Conservation (phyloP, 2,329 filamentous ascomycete genomes). For the Geoglossum cookeanum region DNA sequence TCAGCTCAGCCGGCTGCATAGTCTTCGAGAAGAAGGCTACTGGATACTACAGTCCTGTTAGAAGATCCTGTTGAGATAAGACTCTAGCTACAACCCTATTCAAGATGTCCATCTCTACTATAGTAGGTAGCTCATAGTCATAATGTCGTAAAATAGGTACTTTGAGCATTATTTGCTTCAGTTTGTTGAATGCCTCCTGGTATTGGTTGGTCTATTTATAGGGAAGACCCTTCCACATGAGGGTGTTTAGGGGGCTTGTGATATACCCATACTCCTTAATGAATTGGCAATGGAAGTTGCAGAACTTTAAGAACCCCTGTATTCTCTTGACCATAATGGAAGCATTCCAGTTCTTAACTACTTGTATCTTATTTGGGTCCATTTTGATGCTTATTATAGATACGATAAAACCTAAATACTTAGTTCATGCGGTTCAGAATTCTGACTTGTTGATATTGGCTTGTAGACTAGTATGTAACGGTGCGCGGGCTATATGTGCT, state of each 20-base stretch:
- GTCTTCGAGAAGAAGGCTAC: too few relatives aligned
- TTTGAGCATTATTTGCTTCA: background rate
- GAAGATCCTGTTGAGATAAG: too few relatives aligned
- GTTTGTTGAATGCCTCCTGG: background rate
- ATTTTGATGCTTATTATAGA: constrained; percentile 6
- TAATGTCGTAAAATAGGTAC: too few relatives aligned
- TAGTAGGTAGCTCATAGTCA: too few relatives aligned
- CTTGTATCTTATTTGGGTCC: constrained; percentile 7
- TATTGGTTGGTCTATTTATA: background rate
- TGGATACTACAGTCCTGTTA: too few relatives aligned
- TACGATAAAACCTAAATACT: constrained; percentile 10
- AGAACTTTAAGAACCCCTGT: constrained; percentile 15
- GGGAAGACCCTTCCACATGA: background rate
- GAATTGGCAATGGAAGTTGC: constrained; percentile 18
- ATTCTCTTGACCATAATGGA: constrained; percentile 10
- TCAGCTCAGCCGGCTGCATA: too few relatives aligned
- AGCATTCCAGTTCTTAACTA: constrained; percentile 9
- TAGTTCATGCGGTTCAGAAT: background rate
- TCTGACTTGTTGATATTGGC: background rate
- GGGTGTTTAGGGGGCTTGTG: constrained; percentile 9
- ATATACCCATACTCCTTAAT: constrained; percentile 14
- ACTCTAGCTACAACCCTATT: too few relatives aligned
- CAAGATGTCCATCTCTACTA: too few relatives aligned
- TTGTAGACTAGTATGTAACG: background rate
- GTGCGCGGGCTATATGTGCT: too few relatives aligned